Evolutionary conservation across 257 asterid genomes (phyloP).

Genomic region (Nicotiana attenuata): DNA sequence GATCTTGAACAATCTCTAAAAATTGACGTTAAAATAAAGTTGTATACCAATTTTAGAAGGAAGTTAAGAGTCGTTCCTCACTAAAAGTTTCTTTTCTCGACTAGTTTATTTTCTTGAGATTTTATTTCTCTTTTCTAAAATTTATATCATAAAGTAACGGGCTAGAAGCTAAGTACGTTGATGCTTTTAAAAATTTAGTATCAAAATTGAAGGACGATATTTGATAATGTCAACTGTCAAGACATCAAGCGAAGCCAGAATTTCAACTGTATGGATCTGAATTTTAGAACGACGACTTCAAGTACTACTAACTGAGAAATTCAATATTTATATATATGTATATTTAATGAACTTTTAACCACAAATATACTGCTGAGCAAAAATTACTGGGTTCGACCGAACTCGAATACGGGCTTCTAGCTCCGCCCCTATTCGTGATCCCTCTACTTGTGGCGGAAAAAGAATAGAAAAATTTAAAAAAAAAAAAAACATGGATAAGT

Average conservation of each 20-base stretch:
- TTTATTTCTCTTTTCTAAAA: background rate
- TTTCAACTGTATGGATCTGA: too few species aligned
- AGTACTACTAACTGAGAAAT: too few species aligned
- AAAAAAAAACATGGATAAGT: background rate
- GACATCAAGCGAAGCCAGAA: too few species aligned
- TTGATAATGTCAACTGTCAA: too few species aligned
- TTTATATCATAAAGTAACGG: background rate
- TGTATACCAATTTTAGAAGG: background rate
- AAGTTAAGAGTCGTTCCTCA: background rate
- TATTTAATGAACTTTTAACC: too few species aligned
- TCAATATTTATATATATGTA: too few species aligned
- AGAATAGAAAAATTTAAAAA: background rate
- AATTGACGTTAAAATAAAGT: too few species aligned
- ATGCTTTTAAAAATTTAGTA: background rate
- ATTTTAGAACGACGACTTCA: too few species aligned
- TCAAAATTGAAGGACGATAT: background rate
- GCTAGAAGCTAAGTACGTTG: background rate
- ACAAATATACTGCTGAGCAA: too few species aligned
- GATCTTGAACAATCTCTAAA: too few species aligned
- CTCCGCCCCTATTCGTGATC: background rate
- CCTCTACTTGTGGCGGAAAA: background rate
- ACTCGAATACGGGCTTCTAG: too few species aligned
- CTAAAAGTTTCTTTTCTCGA: background rate
- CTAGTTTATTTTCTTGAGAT: background rate
- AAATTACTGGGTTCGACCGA: too few species aligned